Conservation (phyloP, 305 asterid species). For the Rubia peregrina region DNA sequence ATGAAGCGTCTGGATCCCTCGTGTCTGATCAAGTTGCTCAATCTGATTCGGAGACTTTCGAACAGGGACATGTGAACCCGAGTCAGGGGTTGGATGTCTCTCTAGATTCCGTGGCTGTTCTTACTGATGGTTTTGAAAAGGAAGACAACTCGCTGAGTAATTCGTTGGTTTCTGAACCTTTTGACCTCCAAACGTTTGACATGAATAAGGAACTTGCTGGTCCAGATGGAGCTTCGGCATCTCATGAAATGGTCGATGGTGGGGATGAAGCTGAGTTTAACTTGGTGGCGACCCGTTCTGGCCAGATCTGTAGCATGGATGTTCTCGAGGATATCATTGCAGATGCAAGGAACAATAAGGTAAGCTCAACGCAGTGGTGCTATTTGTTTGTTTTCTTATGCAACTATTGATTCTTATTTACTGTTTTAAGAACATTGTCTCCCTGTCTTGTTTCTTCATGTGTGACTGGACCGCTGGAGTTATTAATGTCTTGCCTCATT, state of each 20-base stretch:
- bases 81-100: slow-evolving; percentile 3
- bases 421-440: background rate
- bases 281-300: slow-evolving; percentile 42
- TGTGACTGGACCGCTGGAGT: background rate
- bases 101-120: background rate
- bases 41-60: slow-evolving; percentile 10
- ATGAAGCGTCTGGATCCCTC: slow-evolving; percentile 17
- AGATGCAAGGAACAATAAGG: slow-evolving; percentile 76
- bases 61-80: background rate
- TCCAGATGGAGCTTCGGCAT: slow-evolving; percentile 19
- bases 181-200: slow-evolving; percentile 21
- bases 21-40: slow-evolving; percentile 17
- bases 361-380: slow-evolving; percentile 11
- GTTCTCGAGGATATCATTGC: slow-evolving; percentile 53
- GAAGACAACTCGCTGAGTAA: background rate
- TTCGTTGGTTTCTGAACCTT: slow-evolving; percentile 21
- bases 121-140: background rate
- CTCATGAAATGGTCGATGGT: slow-evolving; percentile 23
- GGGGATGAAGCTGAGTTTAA: slow-evolving; percentile 32
- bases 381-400: background rate
- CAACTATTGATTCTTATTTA: background rate
- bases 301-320: slow-evolving; percentile 41
- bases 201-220: slow-evolving; percentile 25
- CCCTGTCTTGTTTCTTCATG: background rate
- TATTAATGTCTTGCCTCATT: background rate